Percentiles rank a stretch among this genome's conserved stretches.
These are phyloP conservation scores for Oropetium thomaeum DNA, from an alignment of 176 grass and related monocot genomes.

Conservation along the genomic window DNA sequence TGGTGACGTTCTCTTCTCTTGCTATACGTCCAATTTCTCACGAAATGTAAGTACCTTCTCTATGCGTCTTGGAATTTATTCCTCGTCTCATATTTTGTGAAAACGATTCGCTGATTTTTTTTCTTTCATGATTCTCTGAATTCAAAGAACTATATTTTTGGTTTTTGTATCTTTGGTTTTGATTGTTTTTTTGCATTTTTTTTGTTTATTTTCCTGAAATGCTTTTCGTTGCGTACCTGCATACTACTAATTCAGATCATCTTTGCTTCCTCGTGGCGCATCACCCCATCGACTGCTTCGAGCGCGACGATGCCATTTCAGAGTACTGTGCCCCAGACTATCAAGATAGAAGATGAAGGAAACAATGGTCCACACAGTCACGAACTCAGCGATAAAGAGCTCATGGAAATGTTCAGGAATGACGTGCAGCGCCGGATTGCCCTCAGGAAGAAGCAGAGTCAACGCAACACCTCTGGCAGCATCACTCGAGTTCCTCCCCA, in stretches of 20 bases:
- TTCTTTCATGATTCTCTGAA: too few species aligned
- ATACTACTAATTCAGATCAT: neutral
- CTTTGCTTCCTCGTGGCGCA: neutral
- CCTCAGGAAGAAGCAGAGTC: neutral
- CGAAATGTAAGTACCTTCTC: neutral
- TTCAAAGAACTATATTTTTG: too few species aligned
- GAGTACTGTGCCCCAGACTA: neutral
- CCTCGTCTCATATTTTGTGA: neutral
- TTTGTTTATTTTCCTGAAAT: neutral
- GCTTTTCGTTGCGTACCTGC: neutral
- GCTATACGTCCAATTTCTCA: neutral
- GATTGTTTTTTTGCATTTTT: neutral
- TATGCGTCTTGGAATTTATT: neutral
- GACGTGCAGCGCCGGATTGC: neutral
- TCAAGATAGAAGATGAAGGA: slow-evolving; percentile 24
- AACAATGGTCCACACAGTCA: neutral
- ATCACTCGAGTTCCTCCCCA: neutral
- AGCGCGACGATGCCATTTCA: neutral
- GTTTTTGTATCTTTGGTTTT: neutral
- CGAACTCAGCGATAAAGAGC: neutral
- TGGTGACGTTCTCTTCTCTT: neutral
- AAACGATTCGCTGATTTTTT: too few species aligned
- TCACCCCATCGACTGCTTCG: neutral
- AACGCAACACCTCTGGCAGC: neutral
- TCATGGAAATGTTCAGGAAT: slow-evolving; percentile 18